Base-by-base conservation (phyloP, 2,329 filamentous ascomycete genomes). In the Sclerotinia minor region DNA sequence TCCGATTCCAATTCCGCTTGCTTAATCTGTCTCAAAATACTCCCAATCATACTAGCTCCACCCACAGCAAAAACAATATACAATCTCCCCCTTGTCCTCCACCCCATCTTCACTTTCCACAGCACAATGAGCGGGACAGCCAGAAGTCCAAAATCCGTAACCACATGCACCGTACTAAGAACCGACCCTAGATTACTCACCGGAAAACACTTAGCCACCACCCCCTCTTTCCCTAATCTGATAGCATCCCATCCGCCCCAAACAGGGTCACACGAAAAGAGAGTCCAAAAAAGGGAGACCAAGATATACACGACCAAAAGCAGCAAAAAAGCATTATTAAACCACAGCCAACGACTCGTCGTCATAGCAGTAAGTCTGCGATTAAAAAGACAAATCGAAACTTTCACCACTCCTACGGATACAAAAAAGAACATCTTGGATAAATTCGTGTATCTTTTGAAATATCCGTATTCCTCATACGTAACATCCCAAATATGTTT, bases 361-460 rank as follows among this genome's bases (percentile, higher is more conserved):
- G 74, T 73, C 9, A 76, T 70, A n/a, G 75, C 71, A 9, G 78
- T 78, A 5, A 79, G 72, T 8, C 78, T 74, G n/a, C 76, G 73
- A 55, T 79, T 78, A 70, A 79, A 79, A 35, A 77, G 71, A 11
- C 74, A 73, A n/a, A 79, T 78, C 5, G 76, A 78, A 26, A 79
- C 73, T 66, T 79, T 79, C 67, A 78, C 75, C 38, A 79, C 69
- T n/a, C 77, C 77, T 6, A 78, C 73, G 96, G 95, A 78, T 92
- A 97, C 74, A 92, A 94, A 75, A 93, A 98, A 78, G 93, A 98
- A 75, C 97, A 94, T 94, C 97, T 96, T 76, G 92, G 92, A 68
- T 97, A 98, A 79, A 90, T 92, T 47, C 92, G 94, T 63, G 93
- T 94, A 54, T 92, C 90, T 64, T 81, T 94, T 49, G 94, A 75